A percentile compares a stretch with the other conserved stretches of the same genome.
These are phyloP conservation scores for Chaetomiaceae sp. DNA, from an alignment of 2,329 filamentous ascomycete genomes.

Conservation along the genomic window DNA sequence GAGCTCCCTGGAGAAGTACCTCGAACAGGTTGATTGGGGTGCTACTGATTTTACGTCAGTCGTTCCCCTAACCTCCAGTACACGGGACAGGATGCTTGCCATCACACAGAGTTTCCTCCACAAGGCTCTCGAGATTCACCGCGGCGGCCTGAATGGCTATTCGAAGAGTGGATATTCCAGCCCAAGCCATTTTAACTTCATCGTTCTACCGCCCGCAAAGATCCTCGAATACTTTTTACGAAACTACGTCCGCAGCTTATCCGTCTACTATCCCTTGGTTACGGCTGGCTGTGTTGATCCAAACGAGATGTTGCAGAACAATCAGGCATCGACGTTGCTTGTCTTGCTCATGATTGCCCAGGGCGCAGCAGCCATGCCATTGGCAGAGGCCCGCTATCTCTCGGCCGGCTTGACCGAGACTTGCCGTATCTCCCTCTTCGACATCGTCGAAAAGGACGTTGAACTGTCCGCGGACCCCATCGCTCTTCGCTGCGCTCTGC, in stretches of 20 bases:
- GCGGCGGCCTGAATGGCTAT: constrained; percentile 42
- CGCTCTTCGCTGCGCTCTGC: constrained; percentile 60
- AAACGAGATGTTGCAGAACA: constrained; percentile 63
- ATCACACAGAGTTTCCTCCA: constrained; percentile 67
- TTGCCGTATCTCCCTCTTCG: constrained; percentile 67
- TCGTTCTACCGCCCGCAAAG: constrained; percentile 61
- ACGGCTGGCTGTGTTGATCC: constrained; percentile 57
- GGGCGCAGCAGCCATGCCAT: constrained; percentile 62
- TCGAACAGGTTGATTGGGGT: constrained; percentile 37
- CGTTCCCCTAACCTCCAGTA: constrained; percentile 43
- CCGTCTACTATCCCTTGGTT: constrained; percentile 62
- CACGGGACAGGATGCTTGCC: constrained; percentile 65
- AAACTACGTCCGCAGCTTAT: constrained; percentile 62
- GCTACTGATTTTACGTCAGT: constrained; percentile 39
- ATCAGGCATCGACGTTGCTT: constrained; percentile 60
- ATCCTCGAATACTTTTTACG: constrained; percentile 65
- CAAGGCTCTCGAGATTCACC: constrained; percentile 66
- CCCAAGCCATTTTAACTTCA: constrained; percentile 55
- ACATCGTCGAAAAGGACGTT: constrained; percentile 67
- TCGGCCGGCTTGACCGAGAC: constrained; percentile 65
- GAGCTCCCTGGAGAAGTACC: constrained; percentile 41
- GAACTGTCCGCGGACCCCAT: constrained; percentile 62
- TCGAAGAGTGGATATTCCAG: constrained; percentile 41
- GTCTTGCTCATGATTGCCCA: constrained; percentile 70
- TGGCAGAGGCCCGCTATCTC: constrained; percentile 60